Base-by-base conservation (phyloP, 371 early-diverging fungal species). In the Catenaria anguillulae region DNA sequence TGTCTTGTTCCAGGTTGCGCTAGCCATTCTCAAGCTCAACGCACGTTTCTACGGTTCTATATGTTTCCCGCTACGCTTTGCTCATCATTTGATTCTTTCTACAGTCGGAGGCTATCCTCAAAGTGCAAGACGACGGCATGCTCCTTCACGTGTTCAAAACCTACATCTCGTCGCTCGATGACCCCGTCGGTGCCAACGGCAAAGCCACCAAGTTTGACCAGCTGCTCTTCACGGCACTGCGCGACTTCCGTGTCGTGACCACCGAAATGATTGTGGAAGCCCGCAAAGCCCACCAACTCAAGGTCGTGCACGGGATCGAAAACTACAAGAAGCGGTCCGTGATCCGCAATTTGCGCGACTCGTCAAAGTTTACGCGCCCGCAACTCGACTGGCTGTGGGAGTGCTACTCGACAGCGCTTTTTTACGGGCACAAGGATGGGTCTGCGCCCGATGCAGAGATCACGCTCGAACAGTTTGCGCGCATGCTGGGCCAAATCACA, bases 251-350 rank as follows among this genome's bases (percentile, higher is more conserved):
- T 33, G 74, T 69, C 46, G 81, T 97, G 4, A 89, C 89, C 4
- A 80, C 85, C 35, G 86, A 84, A 15, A 68, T 77, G 64, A 81
- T 97, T 33, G 74, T 79, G 6, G 92, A 92, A 56, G 72, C 93
- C 60, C 80, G 98, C 42, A 84, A 87, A 56, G 79, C 83, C n/a
- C 84, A 86, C 68, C 93, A 93, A 72, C 81, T 93, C 61, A 89
- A 90, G 66, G 91, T 96, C 21, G 89, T 92, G n/a, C 94, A 95
- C 63, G 87, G 89, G 26, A 85, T 97, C 64, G 93, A 93, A 71
- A 83, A 84, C 35, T 97, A 89, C 64, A 87, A 95, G 0, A 96
- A 93, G 64, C 84, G 92, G 65, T 85, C 86, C 0, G 79, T 86
- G 23, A 75, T 95, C 33, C 84, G 96, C 23, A 88, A 90, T 66